Evolutionary conservation across 169 alveolate species (phyloP).

Genomic region (Plasmodium knowlesi): DNA sequence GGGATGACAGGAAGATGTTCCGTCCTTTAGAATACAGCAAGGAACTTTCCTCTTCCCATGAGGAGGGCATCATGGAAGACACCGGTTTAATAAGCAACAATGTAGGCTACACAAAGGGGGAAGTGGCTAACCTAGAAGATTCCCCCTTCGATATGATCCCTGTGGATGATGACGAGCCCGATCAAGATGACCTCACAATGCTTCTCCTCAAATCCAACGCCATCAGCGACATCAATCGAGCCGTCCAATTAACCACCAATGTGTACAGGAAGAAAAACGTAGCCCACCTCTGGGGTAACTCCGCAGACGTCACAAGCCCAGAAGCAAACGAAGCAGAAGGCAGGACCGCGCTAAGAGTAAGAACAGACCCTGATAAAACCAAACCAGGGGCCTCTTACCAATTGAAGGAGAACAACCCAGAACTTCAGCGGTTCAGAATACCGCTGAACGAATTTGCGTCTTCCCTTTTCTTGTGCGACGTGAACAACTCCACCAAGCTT

Average conservation of each 20-base stretch:
- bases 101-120: neutral
- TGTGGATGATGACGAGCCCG: neutral
- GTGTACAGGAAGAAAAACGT: slow-evolving; percentile 52
- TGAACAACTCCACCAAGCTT: slow-evolving; percentile 38
- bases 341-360: neutral
- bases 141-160: neutral
- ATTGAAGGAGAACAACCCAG: slow-evolving; percentile 2
- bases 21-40: slow-evolving; percentile 29
- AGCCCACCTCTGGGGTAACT: slow-evolving; percentile 20
- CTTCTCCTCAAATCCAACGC: slow-evolving; percentile 28
- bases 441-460: slow-evolving; percentile 65
- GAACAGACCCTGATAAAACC: neutral
- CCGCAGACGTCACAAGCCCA: neutral
- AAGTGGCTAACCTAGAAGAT: neutral
- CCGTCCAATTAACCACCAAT: slow-evolving; percentile 40
- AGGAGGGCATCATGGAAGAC: neutral
- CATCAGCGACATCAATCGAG: slow-evolving; percentile 45
- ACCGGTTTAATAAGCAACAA: neutral
- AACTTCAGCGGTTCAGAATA: slow-evolving; percentile 41
- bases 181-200: slow-evolving; percentile 33
- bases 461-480: slow-evolving; percentile 67
- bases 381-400: neutral
- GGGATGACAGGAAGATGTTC: neutral
- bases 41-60: neutral
- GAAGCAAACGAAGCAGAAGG: neutral